Percentiles rank a stretch among this genome's conserved stretches.
Evolutionary conservation across 306 rosid genomes (phyloP).

Genomic region (Fragaria iinumae): DNA sequence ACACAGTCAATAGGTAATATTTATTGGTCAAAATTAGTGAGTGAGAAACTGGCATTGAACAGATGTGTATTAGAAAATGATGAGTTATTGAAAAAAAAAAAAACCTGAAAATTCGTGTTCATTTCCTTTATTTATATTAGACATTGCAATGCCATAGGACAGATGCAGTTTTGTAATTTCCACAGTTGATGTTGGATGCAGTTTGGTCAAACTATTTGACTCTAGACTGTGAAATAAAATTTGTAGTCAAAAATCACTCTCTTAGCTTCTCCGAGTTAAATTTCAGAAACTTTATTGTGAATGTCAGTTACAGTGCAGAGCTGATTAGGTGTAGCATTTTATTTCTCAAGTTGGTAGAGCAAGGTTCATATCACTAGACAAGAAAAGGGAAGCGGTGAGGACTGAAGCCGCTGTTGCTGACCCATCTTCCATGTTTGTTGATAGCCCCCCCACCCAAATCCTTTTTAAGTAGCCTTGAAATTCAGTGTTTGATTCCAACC

Average conservation of each 20-base stretch:
- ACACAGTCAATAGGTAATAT: not conserved
- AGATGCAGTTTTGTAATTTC: not conserved
- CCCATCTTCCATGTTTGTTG: no score
- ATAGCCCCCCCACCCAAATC: no score
- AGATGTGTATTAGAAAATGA: not conserved
- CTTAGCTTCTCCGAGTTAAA: not conserved
- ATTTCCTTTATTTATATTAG: not conserved
- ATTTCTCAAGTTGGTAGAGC: not conserved
- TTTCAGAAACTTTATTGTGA: no score
- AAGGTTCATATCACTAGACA: not conserved
- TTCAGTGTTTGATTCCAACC: no score
- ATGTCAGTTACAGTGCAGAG: not conserved
- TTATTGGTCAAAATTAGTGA: not conserved
- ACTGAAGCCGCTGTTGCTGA: no score
- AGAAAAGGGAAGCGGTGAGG: no score
- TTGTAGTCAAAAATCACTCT: not conserved
- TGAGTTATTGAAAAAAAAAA: not conserved
- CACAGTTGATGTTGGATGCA: not conserved
- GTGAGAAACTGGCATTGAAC: not conserved
- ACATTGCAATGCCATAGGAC: not conserved
- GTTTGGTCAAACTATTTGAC: not conserved
- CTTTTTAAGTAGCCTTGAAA: no score
- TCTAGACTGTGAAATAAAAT: not conserved
- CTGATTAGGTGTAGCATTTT: not conserved
- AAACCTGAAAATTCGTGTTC: no score